Conservation (phyloP, 2,329 filamentous ascomycete genomes). For the Colletotrichum abscissum region DNA sequence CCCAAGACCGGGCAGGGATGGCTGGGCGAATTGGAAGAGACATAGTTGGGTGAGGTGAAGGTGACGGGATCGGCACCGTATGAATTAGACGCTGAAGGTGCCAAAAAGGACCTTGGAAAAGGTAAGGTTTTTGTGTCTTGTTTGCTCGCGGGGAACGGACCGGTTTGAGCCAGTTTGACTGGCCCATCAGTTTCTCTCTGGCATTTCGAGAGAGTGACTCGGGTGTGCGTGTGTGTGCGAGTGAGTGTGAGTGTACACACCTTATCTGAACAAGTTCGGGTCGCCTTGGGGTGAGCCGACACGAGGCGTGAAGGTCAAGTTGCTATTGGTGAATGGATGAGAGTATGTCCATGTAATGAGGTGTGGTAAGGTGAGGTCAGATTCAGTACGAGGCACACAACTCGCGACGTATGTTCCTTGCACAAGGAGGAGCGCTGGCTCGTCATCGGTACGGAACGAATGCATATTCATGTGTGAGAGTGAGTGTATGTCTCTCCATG, state of each 20-base stretch:
- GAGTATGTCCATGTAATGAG: not conserved
- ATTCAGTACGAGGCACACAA: conserved; percentile 12
- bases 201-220: not conserved
- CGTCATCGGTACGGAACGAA: not conserved
- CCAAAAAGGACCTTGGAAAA: not conserved
- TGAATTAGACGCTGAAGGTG: conserved; percentile 4
- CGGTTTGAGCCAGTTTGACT: not conserved
- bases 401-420: conserved; percentile 11
- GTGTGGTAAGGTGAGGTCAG: conserved; percentile 22
- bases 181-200: not conserved
- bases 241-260: not conserved
- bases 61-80: conserved; percentile 7
- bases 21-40: conserved; percentile 44
- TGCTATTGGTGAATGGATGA: conserved; percentile 6
- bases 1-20: conserved; percentile 29
- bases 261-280: conserved; percentile 9
- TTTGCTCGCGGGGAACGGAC: not conserved
- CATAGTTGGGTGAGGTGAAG: conserved; percentile 1
- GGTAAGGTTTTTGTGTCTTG: conserved; percentile 20
- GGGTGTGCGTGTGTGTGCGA: not conserved
- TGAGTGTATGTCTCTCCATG: not conserved
- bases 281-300: conserved; percentile 6
- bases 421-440: conserved; percentile 8
- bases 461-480: not conserved
- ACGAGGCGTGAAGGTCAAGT: conserved; percentile 18